Conservation (phyloP, 2,329 filamentous ascomycete genomes). For the Ramularia collo-cygni region DNA sequence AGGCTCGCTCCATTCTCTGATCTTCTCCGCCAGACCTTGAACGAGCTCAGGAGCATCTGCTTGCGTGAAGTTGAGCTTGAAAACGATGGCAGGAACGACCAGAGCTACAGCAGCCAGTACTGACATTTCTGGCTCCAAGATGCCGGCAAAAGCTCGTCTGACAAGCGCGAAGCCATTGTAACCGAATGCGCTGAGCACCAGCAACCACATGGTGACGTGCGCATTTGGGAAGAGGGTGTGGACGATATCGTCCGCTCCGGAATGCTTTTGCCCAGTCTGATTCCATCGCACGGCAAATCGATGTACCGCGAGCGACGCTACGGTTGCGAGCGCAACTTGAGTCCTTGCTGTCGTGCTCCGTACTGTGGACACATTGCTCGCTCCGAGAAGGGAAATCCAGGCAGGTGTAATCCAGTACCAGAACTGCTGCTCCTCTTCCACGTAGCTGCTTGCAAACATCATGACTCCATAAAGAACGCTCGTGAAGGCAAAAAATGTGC, state of each 20-base stretch:
- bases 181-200: constrained; percentile 64
- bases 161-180: constrained; percentile 47
- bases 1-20: constrained; percentile 22
- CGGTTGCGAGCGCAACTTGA: constrained; percentile 12
- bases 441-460: constrained; percentile 98
- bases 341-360: not conserved
- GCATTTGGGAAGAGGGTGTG: constrained; percentile 60
- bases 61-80: constrained; percentile 84
- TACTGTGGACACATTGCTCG: constrained; percentile 5
- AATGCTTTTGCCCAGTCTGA: constrained; percentile 93
- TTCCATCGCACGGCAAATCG: constrained; percentile 78
- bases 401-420: constrained; percentile 86
- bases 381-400: constrained; percentile 48
- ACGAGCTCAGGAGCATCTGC: constrained; percentile 75
- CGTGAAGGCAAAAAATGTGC: constrained; percentile 32
- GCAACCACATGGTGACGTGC: constrained; percentile 63
- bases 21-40: constrained; percentile 37
- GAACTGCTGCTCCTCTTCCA: constrained; percentile 97
- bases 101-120: constrained; percentile 36
- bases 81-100: constrained; percentile 58
- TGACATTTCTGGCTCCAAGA: constrained; percentile 24
- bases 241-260: constrained; percentile 82
- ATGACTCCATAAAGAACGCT: constrained; percentile 61
- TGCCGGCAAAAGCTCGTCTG: constrained; percentile 21
- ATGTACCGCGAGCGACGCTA: constrained; percentile 49